Conservation (phyloP, 257 asterid species). For the Solanum chiquidenum region DNA sequence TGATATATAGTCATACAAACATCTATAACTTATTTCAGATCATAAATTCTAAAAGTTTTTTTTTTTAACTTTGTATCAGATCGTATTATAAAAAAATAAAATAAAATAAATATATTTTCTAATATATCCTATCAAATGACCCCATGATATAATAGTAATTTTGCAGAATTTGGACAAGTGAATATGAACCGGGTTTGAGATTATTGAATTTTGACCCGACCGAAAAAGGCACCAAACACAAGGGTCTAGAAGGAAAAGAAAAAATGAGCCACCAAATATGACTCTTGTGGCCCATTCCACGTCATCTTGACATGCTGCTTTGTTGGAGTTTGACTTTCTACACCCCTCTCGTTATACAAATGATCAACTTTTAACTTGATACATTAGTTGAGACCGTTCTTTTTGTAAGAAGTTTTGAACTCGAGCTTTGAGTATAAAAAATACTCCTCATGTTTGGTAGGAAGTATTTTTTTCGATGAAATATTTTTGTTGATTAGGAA, state of each 20-base stretch:
- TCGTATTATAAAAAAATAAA: too few relatives aligned
- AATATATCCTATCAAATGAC: rapidly evolving
- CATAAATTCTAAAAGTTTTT: too few relatives aligned
- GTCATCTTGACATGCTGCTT: neutral
- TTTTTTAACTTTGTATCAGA: too few relatives aligned
- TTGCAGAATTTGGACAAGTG: neutral
- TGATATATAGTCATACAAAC: too few relatives aligned
- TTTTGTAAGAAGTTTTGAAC: rapidly evolving
- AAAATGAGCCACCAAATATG: neutral
- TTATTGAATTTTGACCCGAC: neutral
- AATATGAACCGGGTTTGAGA: neutral
- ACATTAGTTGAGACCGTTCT: rapidly evolving
- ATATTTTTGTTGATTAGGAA: too few relatives aligned
- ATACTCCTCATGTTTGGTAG: rapidly evolving
- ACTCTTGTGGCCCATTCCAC: neutral
- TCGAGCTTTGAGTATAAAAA: too few relatives aligned
- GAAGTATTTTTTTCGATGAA: rapidly evolving
- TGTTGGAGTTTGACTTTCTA: too few relatives aligned
- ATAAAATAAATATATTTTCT: neutral
- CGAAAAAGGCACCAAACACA: neutral
- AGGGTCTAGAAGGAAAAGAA: neutral
- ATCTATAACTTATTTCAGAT: too few relatives aligned
- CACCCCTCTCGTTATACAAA: too few relatives aligned
- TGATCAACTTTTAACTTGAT: too few relatives aligned
- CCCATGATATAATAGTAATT: neutral